A percentile compares a stretch with the other conserved stretches of the same genome.
These are phyloP conservation scores for Phytophthora fragariae DNA, from an alignment of 352 stramenopile species.

Conservation along the genomic window DNA sequence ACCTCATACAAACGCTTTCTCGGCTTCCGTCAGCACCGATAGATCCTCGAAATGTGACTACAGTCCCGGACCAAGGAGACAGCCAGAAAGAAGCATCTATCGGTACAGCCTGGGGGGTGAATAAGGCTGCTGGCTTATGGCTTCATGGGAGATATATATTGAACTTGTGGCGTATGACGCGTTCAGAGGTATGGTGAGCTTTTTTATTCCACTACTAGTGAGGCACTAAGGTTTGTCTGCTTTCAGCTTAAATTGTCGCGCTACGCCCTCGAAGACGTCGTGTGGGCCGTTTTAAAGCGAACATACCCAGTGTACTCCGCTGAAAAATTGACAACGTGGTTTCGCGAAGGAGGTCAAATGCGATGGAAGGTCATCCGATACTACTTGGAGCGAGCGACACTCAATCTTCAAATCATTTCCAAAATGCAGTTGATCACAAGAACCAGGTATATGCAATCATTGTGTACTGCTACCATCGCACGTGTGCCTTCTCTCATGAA, in stretches of 20 bases:
- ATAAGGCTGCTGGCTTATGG: constrained; percentile 89
- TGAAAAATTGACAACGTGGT: constrained; percentile 72
- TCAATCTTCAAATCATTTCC: constrained; percentile 81
- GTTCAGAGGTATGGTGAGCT: constrained; percentile 71
- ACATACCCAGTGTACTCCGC: constrained; percentile 69
- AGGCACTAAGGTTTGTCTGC: neutral
- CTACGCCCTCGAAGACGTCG: constrained; percentile 87
- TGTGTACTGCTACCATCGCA: neutral
- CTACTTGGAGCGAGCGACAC: constrained; percentile 45
- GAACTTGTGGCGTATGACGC: constrained; percentile 92
- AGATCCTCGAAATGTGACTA: constrained; percentile 58
- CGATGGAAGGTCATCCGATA: constrained; percentile 73
- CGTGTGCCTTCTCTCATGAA: neutral
- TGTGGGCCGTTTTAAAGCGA: constrained; percentile 67
- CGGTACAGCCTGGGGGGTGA: constrained; percentile 79
- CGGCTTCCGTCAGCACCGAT: constrained; percentile 61
- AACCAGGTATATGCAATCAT: constrained; percentile 51
- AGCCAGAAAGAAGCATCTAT: constrained; percentile 59
- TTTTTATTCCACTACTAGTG: neutral
- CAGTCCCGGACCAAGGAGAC: constrained; percentile 28
- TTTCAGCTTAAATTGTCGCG: constrained; percentile 81
- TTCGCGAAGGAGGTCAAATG: constrained; percentile 40
- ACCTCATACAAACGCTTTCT: constrained; percentile 74
- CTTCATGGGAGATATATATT: constrained; percentile 91
- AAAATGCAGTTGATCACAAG: constrained; percentile 89